Base-by-base conservation (phyloP, 2,329 filamentous ascomycete genomes). In the Penicillium sp. region DNA sequence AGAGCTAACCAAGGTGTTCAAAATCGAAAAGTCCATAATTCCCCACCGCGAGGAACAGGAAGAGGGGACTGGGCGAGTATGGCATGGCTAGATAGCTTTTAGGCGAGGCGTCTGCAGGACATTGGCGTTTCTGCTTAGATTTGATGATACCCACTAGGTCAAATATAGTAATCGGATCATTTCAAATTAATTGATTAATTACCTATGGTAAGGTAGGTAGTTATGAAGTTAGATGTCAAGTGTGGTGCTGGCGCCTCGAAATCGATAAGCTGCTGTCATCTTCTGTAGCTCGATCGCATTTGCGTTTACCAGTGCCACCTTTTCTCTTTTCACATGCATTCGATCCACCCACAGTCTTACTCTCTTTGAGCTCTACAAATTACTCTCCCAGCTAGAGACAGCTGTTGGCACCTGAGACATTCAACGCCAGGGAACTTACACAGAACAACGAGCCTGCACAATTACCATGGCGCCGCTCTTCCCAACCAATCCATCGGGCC, bases 1-100 rank as follows among this genome's bases (percentile, higher is more conserved):
- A 56, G 79, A 87, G 16, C 76, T 96, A 36, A 84, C 95, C 40
- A 68, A 86, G 8, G 81, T 80, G 0, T 94, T 90, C 60, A 74
- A 85, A 22, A 88, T 97, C 55, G 78, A 73, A n/a, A 76, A 88
- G 54, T 77, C 87, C 1, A 84, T 96, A 68, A 97, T 98, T 52
- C 79, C 84, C n/a, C 86, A 95, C 66, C 80, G 93, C 13, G 72
- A 79, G 51, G 83, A 88, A 52, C 55, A 31, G 46, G 78, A 82
- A 48, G 69, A 77, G 46, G 67, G 68, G 6, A 68, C 66, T 24
- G 65, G 72, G 1, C 77, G 78, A 5, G 80, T 82, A 20, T 89
- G 85, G 85, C 86, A 87, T 62, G 78, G 75, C 54, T 85, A 63
- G 49, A 24, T 39, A 24, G 10, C 18, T 26, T 37, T 24, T 23